These are phyloP conservation scores for Climacium dendroides DNA, from an alignment of 225 moss, liverwort and hornwort species.

Conservation along the genomic window DNA sequence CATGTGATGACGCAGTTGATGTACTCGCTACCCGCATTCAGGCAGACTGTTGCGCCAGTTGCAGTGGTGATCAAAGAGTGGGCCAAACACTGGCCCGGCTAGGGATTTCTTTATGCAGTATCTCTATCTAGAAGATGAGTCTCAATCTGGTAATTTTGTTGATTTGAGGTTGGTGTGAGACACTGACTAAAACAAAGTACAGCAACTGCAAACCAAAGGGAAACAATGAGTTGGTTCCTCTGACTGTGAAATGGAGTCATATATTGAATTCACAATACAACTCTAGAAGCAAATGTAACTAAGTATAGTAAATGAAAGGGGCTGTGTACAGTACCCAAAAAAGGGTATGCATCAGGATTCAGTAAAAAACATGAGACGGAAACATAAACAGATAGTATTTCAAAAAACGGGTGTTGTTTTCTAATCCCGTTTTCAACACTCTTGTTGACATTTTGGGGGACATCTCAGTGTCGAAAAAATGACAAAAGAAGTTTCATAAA, in stretches of 20 bases:
- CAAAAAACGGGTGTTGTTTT: not conserved
- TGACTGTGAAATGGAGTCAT: not conserved
- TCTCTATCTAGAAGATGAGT: not conserved
- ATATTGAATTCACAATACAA: not conserved
- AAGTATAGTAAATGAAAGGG: too few species aligned
- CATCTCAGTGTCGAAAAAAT: not conserved
- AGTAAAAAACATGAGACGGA: not conserved
- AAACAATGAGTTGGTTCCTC: not conserved
- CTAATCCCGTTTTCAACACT: not conserved
- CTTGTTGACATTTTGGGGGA: not conserved
- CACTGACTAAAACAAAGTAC: too few species aligned
- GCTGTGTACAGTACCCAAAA: too few species aligned
- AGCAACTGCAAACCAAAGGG: not conserved
- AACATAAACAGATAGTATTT: too few species aligned
- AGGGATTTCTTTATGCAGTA: not conserved
- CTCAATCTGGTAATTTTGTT: not conserved
- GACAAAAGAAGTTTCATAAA: not conserved
- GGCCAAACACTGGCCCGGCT: slow-evolving; percentile 27
- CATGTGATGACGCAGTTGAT: slow-evolving; percentile 6
- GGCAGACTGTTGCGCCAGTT: slow-evolving; percentile 12
- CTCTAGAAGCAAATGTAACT: not conserved
- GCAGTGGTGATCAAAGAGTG: slow-evolving; percentile 32
- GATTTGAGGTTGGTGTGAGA: not conserved
- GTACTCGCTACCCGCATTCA: slow-evolving; percentile 28
- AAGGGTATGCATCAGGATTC: not conserved